Base-by-base conservation (phyloP, 2,329 filamentous ascomycete genomes). In the Diaporthe eres region DNA sequence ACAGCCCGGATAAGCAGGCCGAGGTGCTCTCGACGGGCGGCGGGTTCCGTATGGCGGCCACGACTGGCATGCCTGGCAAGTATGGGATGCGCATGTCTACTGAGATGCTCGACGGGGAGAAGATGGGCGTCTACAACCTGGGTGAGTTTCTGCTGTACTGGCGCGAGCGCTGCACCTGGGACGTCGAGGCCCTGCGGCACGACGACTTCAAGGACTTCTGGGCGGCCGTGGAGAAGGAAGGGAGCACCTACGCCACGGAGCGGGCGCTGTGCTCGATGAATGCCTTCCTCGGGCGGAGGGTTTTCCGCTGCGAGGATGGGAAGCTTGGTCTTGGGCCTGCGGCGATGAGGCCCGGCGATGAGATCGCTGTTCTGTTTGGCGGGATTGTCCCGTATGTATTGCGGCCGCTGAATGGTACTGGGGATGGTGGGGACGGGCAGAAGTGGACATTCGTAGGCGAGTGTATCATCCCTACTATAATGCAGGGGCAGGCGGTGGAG, bases 81-180 rank as follows among this genome's bases (percentile, higher is more conserved):
- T 77, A 77, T 53, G 75, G 72, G 7, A 73, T 75, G 75, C 76
- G 75, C 42, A 39, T 22, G 28, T 51, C 67, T 3, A 53, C 60
- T 17, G 76, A 72, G 67, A 47, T 60, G 5, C 37, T 75, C 37
- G 61, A 34, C 37, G 75, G 76, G 7, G 76, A 77, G 67, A 55
- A 61, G 42, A 75, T 75, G 49, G 19, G 61, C 28, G 44, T 25
- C n/a, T 63, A 77, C 34, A 70, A 77, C 49, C 72, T 77, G 8
- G 75, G 76, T 25, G 75, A 77, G 70, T 77, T 76, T 37, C 60
- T 77, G 15, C 39, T 77, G 10, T 76, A 76, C 63, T 77, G 75
- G 68, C 71, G 76, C 15, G 75, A 77, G 60, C 57, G 76, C 4
- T 72, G 57, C 57, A 53, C 37, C 55, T 74, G 47, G 76, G 76